Evolutionary conservation across 306 rosid genomes (phyloP), one percentile per base, ranked within the genome.

Genomic region (Leucaena leucocephala): DNA sequence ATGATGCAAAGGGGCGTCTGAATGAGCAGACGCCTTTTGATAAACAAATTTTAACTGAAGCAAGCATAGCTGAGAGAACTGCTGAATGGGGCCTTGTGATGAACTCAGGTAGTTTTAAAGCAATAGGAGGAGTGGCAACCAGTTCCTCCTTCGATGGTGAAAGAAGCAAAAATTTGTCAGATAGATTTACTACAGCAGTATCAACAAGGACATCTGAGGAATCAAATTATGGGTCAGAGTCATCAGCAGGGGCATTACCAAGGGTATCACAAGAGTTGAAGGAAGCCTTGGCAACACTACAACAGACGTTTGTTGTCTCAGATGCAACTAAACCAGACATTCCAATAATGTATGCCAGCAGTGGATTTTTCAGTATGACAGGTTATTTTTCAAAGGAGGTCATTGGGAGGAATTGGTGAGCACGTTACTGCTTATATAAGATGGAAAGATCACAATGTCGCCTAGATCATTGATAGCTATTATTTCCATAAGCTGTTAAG

Each of bases 391-490:
- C 91, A 7, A 88, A 91, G 86, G 98, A 95, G 83, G 74, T 95
- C 71, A 85, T 95, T 79, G 98, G 98, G 74, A 88, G 89, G 85
- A 95, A 92, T 84, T 95, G 98, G 98, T 95, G 79, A 84, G 93
- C 49, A 75, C 66, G 40, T 17, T 57, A 7, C 76, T 67, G 34
- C 12, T 42, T 77, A 57, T 45, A 69, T 55, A 43, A 43, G 71
- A 43, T 64, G 17, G 38, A 43, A 82, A 76, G 36, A 36, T 82
- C 69, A 39, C 43, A 64, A 49, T 77, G 74, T 77, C 55, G 27
- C 74, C 44, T 59, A 40, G 58, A 64, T 72, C 64, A 40, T 77
- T 63, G n/a, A 43, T 63, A 55, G 69, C 38, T 16, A 63, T 63
- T 34, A 13, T 46, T 27, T 35, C 27, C 50, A 63, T 69, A 76